Conservation (phyloP, 176 grass and related monocot species). For the Lolium multiflorum region DNA sequence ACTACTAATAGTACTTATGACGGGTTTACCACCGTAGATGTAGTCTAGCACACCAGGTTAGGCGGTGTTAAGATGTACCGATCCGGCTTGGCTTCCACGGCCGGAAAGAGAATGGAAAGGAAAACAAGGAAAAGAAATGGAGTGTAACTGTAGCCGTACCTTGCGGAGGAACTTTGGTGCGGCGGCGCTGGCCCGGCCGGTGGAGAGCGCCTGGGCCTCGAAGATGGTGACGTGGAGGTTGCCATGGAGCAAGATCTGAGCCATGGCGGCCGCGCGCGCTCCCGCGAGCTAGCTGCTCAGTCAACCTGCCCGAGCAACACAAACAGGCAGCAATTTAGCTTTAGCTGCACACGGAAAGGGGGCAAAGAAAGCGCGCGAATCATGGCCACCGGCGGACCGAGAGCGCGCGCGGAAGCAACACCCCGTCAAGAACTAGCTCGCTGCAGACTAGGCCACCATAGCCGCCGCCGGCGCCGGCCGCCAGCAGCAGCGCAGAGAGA, state of each 20-base stretch:
- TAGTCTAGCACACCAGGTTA: too few species aligned
- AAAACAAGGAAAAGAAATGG: fast-evolving
- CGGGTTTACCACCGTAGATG: neutral
- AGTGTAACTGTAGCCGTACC: conserved; percentile 3
- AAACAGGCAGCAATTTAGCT: neutral
- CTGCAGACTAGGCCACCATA: neutral
- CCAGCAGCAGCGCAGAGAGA: neutral
- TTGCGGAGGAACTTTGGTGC: conserved; percentile 65
- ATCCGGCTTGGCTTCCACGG: neutral
- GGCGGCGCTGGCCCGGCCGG: conserved; percentile 37
- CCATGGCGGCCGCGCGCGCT: conserved; percentile 48
- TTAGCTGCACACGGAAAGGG: neutral
- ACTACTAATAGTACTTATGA: neutral
- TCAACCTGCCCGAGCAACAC: neutral
- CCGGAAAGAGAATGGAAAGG: neutral
- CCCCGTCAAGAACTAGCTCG: too few species aligned
- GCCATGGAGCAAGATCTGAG: conserved; percentile 76
- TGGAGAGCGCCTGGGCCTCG: conserved; percentile 55
- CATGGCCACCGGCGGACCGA: neutral
- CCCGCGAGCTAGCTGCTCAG: neutral
- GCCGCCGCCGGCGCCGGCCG: neutral
- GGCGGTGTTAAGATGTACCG: neutral
- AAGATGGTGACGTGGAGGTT: conserved; percentile 76
- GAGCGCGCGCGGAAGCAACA: conserved; percentile 6
- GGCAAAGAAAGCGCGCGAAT: neutral